Base-by-base conservation (phyloP, 2,329 filamentous ascomycete species). In the Colletotrichum limetticola region DNA sequence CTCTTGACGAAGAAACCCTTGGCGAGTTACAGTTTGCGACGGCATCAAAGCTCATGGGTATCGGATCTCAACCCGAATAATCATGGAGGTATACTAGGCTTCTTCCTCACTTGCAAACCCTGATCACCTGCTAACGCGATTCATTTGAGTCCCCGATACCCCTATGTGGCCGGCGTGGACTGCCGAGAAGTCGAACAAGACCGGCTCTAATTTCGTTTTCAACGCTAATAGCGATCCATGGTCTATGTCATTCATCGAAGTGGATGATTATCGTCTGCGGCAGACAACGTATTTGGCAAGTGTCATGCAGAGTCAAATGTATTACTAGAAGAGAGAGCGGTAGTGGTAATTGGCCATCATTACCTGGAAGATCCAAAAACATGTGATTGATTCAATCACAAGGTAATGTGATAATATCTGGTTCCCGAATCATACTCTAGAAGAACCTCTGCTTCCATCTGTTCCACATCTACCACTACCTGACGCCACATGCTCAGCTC, bases 351-450 rank as follows among this genome's bases (percentile, higher is more conserved):
- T 49, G 5, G 19, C 6, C 4, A 49, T 11, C 7, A 6, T 19
- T 42, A 7, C 1, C 37, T 42, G 6, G 16, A 42, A 12, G 16
- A 42, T 42, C 6, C 37, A 1, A 19, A 42, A 19, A 16, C 26
- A 26, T 42, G 19, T 22, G 42, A 7, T 22, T 11, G 7, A 49
- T 56, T 28, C 4, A 26, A 24, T 24, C 42, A 72, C 1, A 72
- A 28, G 6, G 58, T 72, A 24, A 71, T 42, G 57, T 85, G 83
- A 74, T 85, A 86, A 65, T 85, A 86, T 66, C 85, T 77, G n/a
- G 84, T 84, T 8, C 75, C 81, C 3, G 77, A 67, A 75, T 86
- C 85, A 74, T 85, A 86, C 75, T 86, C 83, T 11, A 86, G 72
- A 35, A 85, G 70, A 4, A 86, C 80, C 76, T 86, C 85, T 0